Conservation (phyloP, 1,284 basidiomycete species). For the Apiotrichum veenhuisii region DNA sequence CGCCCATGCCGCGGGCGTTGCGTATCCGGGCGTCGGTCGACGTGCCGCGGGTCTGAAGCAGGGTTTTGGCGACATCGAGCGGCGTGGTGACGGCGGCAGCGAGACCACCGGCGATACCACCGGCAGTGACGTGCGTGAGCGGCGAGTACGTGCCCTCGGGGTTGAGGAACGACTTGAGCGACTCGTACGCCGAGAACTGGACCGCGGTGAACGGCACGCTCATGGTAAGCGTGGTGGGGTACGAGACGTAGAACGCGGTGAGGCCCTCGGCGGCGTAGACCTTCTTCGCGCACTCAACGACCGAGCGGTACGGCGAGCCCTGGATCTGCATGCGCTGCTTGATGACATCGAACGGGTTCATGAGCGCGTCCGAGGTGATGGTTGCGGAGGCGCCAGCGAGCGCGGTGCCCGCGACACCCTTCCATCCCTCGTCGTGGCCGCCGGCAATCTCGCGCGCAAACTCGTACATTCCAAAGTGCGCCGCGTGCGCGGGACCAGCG, state of each 20-base stretch:
- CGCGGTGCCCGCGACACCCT: constrained; percentile 57
- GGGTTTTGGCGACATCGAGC: constrained; percentile 88
- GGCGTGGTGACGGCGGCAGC: constrained; percentile 96
- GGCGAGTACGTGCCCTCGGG: constrained; percentile 85
- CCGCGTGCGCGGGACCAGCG: constrained; percentile 95
- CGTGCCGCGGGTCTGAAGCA: constrained; percentile 84
- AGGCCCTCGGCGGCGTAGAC: constrained; percentile 86
- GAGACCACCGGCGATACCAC: constrained; percentile 87
- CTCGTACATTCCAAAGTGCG: constrained; percentile 97
- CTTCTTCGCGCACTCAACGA: constrained; percentile 69
- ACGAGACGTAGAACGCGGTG: constrained; percentile 93
- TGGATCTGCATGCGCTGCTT: constrained; percentile 99
- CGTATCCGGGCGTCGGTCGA: constrained; percentile 78
- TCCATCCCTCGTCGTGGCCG: constrained; percentile 54
- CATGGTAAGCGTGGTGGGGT: constrained; percentile 96
- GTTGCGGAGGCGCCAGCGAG: constrained; percentile 92
- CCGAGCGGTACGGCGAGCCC: constrained; percentile 81
- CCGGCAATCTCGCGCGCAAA: constrained; percentile 89
- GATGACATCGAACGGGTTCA: constrained; percentile 99
- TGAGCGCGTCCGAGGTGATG: constrained; percentile 91
- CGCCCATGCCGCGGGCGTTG: constrained; percentile 75
- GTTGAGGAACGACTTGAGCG: constrained; percentile 82
- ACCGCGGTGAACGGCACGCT: constrained; percentile 97
- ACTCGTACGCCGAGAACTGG: constrained; percentile 96
- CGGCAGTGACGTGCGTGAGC: constrained; percentile 81